A percentile compares a stretch with the other conserved stretches of the same genome.
phyloP scores from a whole-genome alignment of 345 rosid species.

The Eucalyptus regnans region DNA sequence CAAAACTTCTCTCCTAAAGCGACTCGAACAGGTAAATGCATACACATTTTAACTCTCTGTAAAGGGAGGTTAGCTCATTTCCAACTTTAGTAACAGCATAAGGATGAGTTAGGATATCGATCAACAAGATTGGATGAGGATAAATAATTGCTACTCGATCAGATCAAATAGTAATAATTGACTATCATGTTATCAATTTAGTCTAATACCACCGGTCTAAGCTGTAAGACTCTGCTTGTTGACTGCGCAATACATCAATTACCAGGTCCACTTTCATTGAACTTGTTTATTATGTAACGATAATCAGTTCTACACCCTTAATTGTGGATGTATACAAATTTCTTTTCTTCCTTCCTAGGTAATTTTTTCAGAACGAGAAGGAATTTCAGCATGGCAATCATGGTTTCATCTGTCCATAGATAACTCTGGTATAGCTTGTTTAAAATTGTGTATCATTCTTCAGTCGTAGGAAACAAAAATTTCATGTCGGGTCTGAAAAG shows the following conservation, averaged over 20 bases:
- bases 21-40: conserved; percentile 57
- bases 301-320: neutral
- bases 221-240: neutral
- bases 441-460: neutral
- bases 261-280: neutral
- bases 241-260: neutral
- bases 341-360: neutral
- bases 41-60: neutral
- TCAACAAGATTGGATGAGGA: neutral
- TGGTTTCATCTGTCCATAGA: neutral
- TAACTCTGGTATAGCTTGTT: neutral
- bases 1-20: conserved; percentile 81
- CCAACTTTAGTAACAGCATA: neutral
- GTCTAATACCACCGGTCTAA: neutral
- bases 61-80: neutral
- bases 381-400: neutral
- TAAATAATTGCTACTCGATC: neutral
- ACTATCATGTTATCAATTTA: neutral
- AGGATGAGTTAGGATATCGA: neutral
- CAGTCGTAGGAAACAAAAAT: neutral
- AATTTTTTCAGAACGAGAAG: neutral
- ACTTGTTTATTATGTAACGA: neutral
- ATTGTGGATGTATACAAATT: neutral
- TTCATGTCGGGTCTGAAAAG: neutral
- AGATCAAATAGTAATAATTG: neutral